Percentiles rank a stretch among this genome's conserved stretches.
Evolutionary conservation across 441 rosid species (phyloP).

Genomic region (Aleurites moluccanus): DNA sequence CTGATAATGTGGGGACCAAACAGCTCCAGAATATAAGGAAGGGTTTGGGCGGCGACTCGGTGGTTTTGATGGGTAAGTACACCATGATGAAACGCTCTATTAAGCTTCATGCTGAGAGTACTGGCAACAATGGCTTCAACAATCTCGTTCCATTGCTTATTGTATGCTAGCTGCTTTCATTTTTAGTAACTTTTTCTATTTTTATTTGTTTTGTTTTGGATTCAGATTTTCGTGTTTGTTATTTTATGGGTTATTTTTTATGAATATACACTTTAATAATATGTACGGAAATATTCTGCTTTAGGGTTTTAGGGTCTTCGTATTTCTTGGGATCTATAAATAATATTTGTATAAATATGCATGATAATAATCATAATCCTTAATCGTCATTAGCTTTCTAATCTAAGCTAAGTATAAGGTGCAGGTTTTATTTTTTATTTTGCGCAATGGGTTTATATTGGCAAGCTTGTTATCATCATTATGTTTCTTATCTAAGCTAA

Average conservation of each 20-base stretch:
- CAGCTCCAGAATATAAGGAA: slow-evolving; percentile 78
- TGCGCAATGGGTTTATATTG: too few species aligned
- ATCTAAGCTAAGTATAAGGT: neutral
- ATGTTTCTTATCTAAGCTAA: too few species aligned
- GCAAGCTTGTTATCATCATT: too few species aligned
- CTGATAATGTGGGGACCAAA: slow-evolving; percentile 86
- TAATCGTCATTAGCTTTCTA: neutral
- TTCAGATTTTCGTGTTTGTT: neutral
- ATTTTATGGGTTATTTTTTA: neutral
- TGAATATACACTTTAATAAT: neutral
- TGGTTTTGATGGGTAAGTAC: slow-evolving; percentile 86
- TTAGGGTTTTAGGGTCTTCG: neutral
- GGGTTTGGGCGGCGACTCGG: slow-evolving; percentile 74
- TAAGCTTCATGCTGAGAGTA: slow-evolving; percentile 65
- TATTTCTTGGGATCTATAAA: neutral
- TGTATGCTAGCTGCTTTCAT: slow-evolving; percentile 33
- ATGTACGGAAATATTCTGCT: neutral
- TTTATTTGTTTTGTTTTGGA: neutral
- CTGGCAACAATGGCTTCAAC: slow-evolving; percentile 51
- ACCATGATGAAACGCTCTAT: slow-evolving; percentile 94
- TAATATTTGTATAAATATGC: neutral
- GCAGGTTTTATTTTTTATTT: too few species aligned
- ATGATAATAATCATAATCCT: neutral
- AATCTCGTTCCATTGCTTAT: slow-evolving; percentile 75
- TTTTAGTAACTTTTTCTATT: neutral